Evolutionary conservation across 768 basidiomycete genomes (phyloP).

Genomic region (Serendipita sp.): DNA sequence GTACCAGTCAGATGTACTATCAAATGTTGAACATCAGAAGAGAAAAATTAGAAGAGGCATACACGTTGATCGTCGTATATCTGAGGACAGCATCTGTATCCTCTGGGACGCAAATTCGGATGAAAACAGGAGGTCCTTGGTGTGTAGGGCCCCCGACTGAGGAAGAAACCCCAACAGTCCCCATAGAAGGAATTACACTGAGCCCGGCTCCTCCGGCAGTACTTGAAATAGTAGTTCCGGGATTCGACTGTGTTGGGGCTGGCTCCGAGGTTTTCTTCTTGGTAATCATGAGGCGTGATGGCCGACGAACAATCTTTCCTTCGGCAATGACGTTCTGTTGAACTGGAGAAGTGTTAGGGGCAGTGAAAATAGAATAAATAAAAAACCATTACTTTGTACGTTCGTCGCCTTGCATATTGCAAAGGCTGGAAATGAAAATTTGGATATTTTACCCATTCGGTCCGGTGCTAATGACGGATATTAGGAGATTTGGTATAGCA

Average conservation of each 20-base stretch:
- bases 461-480: constrained; percentile 58
- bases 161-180: constrained; percentile 20
- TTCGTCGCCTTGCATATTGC: constrained; percentile 66
- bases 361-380: neutral
- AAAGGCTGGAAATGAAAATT: constrained; percentile 82
- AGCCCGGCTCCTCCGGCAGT: constrained; percentile 24
- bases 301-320: constrained; percentile 63
- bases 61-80: constrained; percentile 85
- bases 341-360: constrained; percentile 21
- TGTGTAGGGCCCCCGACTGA: constrained; percentile 35
- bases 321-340: constrained; percentile 71
- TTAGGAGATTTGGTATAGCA: neutral
- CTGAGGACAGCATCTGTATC: constrained; percentile 62
- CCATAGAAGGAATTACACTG: constrained; percentile 22
- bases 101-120: constrained; percentile 67
- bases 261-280: constrained; percentile 41
- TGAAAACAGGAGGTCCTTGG: constrained; percentile 67
- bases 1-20: constrained; percentile 80
- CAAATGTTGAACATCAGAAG: neutral
- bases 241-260: constrained; percentile 20
- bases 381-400: constrained; percentile 16
- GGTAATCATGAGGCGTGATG: constrained; percentile 50
- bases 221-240: constrained; percentile 20
- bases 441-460: constrained; percentile 64
- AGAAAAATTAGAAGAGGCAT: constrained; percentile 19